Base-by-base conservation (phyloP, 75 land plant species). In the Cupressus sempervirens region DNA sequence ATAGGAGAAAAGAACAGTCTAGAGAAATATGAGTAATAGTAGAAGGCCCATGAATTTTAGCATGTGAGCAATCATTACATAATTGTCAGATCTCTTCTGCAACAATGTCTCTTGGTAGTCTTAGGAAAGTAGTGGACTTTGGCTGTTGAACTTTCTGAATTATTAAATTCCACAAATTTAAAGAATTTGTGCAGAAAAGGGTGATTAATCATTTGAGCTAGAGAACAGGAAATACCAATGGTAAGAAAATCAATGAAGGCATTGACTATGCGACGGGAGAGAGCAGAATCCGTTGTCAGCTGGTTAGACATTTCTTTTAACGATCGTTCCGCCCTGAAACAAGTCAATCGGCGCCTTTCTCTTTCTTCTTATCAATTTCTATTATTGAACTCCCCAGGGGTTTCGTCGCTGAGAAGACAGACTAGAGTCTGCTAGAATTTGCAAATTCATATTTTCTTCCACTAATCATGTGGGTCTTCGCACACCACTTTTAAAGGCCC, bases 241-340 rank as follows among this genome's bases (percentile, higher is more conserved):
- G 87, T 62, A 45, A 95, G 90, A 87, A 95, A 95, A 30, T 95
- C 90, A 15, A 95, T 30, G 89, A 95, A 93, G 45, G 95, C 87
- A 52, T 41, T 83, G 43, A 90, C 96, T 84, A 95, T 91, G 50
- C 93, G 90, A 50, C 91, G 92, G 35, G 86, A 85, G 77, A 88
- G 23, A 32, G 90, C 89, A 38, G 95, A 93, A 76, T 95, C 96
- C 50, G 91, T 88, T 56, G 88, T 84, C 65, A 88, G 79, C 10
- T 16, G 80, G 23, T 12, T 73, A 76, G 40, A 83, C 90, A 89
- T 87, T 68, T 32, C 23, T 52, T 41, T 82, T 38, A 43, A 62
- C 62, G 52, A 48, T 48, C 52, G 13, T 48, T 48, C 52, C 52
- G 52, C 11, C 52, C 52, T 48, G 52, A 48, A 10, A 48, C 52